Conservation (phyloP, 1,139 yeast genomes). For the Candida mesenterica region DNA sequence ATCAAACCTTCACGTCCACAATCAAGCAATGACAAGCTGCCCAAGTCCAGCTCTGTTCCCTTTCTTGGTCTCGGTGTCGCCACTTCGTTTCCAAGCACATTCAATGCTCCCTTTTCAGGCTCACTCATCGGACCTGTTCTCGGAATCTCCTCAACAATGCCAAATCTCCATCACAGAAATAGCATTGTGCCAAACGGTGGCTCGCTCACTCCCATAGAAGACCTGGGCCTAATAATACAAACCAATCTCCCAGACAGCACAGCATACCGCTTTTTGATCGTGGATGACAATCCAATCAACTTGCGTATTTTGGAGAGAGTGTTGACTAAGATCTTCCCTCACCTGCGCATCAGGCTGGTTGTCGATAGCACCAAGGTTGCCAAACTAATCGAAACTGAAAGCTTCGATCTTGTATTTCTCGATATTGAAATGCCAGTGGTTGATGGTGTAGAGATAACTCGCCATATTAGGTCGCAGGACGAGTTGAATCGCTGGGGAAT, state of each 20-base stretch:
- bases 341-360: conserved; percentile 26
- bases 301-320: conserved; percentile 37
- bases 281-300: conserved; percentile 46
- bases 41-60: too few species aligned
- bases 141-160: not conserved
- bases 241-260: conserved; percentile 20
- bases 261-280: conserved; percentile 34
- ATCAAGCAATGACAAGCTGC: too few species aligned
- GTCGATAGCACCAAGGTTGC: conserved; percentile 35
- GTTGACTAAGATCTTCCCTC: conserved; percentile 36
- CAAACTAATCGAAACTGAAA: conserved; percentile 17
- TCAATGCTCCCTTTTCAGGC: too few species aligned
- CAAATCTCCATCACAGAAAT: conserved; percentile 7
- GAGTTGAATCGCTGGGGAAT: conserved; percentile 26
- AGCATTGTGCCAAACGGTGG: conserved; percentile 9
- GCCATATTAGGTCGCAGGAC: conserved; percentile 21
- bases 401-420: conserved; percentile 37
- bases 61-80: too few species aligned
- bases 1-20: too few species aligned
- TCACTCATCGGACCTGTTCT: too few species aligned
- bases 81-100: too few species aligned
- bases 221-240: conserved; percentile 10
- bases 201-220: conserved; percentile 10
- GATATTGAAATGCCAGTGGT: conserved; percentile 50
- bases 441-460: conserved; percentile 43